Evolutionary conservation across 306 rosid species (phyloP), one percentile per base, ranked within the genome.

Genomic region (Spatholobus suberectus): DNA sequence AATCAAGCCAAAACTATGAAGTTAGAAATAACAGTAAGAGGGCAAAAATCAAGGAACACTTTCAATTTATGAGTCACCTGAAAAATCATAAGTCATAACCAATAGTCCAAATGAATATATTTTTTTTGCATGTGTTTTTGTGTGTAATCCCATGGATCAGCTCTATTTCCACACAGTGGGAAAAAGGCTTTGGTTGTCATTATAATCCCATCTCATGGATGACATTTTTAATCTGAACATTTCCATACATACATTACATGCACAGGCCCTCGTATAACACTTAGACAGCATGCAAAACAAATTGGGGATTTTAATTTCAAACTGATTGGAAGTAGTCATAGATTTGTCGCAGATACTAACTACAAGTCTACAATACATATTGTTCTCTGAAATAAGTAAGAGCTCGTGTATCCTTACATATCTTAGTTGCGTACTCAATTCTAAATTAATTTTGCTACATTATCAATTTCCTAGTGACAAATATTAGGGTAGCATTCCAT

Each of bases 1-100:
- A 81, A 72, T 63, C 67, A 76, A 77, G 80, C 9, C 81, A 76
- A 62, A 78, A 85, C 12, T 29, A 44, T 29, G 21, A 37, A 71
- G 76, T 73, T 52, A 46, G 40, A 76, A 34, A 54, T 51, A 43
- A 15, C 5, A 46, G 18, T 40, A 63, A 38, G 40, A 70, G 17
- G 12, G 63, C 66, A 62, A 24, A 41, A 73, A 38, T 20, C 10
- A 32, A 62, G 47, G 51, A 43, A 63, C 57, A 26, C 80, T 27
- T 43, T 51, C 15, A 51, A 49, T 67, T 41, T 17, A 32, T 52
- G 41, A 61, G 54, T 15, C 15, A 58, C 43, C 67, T 41, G 40
- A 61, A 76, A 43, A 72, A 37, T 40, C 15, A 46, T 38, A 21
- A 80, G 2, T 55, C 43, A 55, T 58, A 37, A 65, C 20, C 67